phyloP scores from a whole-genome alignment of 1,284 basidiomycete genomes.

The Fomitopsis palustris region DNA sequence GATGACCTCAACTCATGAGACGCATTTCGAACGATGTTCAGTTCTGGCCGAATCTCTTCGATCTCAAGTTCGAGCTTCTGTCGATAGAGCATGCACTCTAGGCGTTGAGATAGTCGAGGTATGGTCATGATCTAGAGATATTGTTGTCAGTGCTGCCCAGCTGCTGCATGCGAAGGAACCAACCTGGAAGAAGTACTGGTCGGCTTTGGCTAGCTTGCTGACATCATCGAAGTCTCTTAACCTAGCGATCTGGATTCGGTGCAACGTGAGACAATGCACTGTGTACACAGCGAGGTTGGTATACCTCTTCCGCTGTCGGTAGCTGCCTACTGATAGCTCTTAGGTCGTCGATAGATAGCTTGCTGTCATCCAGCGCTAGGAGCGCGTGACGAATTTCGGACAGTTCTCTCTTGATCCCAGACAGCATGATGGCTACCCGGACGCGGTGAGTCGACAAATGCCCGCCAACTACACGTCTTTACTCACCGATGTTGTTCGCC shows the following conservation, averaged over 20 bases:
- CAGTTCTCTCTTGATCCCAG: constrained; percentile 64
- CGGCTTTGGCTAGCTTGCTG: constrained; percentile 74
- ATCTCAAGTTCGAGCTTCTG: constrained; percentile 79
- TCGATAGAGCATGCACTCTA: constrained; percentile 83
- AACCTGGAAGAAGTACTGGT: constrained; percentile 82
- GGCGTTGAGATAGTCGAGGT: constrained; percentile 68
- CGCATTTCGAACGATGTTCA: constrained; percentile 74
- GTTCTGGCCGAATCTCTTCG: constrained; percentile 81
- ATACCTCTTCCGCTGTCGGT: constrained; percentile 76
- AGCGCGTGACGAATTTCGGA: constrained; percentile 66
- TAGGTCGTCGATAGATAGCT: constrained; percentile 67
- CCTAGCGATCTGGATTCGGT: constrained; percentile 45
- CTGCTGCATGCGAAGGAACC: constrained; percentile 10
- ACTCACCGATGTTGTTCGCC: constrained; percentile 80
- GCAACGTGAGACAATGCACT: no score
- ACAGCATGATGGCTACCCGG: constrained; percentile 72
- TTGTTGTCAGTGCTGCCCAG: not conserved
- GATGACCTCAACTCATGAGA: constrained; percentile 74
- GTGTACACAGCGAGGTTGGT: constrained; percentile 8
- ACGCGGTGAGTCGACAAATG: constrained; percentile 4
- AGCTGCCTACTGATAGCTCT: constrained; percentile 70
- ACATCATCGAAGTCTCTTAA: constrained; percentile 68
- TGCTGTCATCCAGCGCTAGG: constrained; percentile 65
- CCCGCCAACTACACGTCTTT: not conserved
- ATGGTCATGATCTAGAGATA: constrained; percentile 68